phyloP scores from a whole-genome alignment of 352 stramenopile species.

The Phytophthora uliginosa region DNA sequence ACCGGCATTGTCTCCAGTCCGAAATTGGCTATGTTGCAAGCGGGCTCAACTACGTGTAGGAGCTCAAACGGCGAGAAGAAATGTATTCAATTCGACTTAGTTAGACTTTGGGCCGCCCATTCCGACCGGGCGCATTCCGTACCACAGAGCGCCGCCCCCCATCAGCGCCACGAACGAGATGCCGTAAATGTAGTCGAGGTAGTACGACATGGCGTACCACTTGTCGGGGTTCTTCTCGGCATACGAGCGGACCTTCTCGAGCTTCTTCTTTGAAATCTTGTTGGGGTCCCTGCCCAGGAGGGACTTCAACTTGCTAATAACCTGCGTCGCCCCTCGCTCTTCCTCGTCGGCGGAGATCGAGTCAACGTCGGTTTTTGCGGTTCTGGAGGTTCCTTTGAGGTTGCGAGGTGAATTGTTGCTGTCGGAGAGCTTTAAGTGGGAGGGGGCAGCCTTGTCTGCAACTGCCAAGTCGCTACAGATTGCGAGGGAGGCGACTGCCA shows the following conservation, averaged over 20 bases:
- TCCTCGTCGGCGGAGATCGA: not conserved
- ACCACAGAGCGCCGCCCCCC: not conserved
- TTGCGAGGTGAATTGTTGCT: not conserved
- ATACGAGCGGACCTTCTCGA: not conserved
- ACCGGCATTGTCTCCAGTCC: not conserved
- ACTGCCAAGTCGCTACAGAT: not conserved
- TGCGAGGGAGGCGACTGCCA: not conserved
- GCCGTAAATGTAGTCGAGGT: not conserved
- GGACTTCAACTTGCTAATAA: not conserved
- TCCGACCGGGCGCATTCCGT: not conserved
- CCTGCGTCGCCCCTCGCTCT: not conserved
- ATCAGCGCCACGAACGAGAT: not conserved
- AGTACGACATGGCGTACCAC: not conserved
- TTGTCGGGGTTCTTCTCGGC: not conserved
- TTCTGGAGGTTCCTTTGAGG: not conserved
- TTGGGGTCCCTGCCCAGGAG: not conserved
- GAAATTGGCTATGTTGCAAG: not conserved
- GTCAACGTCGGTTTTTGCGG: not conserved
- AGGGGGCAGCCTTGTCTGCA: not conserved
- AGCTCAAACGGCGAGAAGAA: too few relatives aligned
- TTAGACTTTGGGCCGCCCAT: not conserved
- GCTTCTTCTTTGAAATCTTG: not conserved
- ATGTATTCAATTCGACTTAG: not conserved
- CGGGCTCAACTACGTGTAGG: too few relatives aligned
- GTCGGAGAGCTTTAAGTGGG: not conserved